phyloP scores from a whole-genome alignment of 2,329 filamentous ascomycete genomes.

The Apiospora rasikravindrae region DNA sequence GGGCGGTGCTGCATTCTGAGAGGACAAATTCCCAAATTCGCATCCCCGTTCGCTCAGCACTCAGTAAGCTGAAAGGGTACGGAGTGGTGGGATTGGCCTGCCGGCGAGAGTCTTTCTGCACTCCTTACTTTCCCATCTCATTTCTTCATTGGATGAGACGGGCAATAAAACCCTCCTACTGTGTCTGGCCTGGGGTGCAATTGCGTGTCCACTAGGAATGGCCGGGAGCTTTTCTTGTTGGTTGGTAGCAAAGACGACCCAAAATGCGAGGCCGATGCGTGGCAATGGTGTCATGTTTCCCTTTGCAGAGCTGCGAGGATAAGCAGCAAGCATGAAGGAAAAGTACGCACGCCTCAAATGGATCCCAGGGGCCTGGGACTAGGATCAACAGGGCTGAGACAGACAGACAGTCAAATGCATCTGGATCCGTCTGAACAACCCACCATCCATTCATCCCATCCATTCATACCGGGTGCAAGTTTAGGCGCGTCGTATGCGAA shows the following conservation, averaged over 20 bases:
- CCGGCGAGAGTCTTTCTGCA: background rate
- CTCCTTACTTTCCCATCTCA: background rate
- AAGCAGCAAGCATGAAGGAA: background rate
- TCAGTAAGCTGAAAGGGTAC: background rate
- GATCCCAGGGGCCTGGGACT: background rate
- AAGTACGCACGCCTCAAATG: background rate
- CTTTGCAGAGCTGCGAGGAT: background rate
- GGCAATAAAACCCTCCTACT: background rate
- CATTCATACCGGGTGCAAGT: background rate
- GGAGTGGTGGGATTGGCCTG: background rate
- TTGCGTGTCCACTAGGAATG: constrained; percentile 1
- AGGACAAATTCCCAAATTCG: background rate
- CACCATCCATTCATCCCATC: background rate
- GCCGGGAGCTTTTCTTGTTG: background rate
- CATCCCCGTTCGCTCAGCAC: background rate
- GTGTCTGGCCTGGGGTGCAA: background rate
- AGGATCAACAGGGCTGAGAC: constrained; percentile 12
- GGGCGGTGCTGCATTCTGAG: background rate
- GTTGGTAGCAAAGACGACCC: background rate
- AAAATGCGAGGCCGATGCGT: constrained; percentile 12
- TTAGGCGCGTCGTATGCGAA: background rate
- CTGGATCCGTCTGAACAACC: background rate
- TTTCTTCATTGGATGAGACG: background rate
- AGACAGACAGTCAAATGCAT: background rate
- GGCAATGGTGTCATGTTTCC: background rate